Conservation (phyloP, 2,329 filamentous ascomycete genomes). For the Talaromyces albobiverticillius region DNA sequence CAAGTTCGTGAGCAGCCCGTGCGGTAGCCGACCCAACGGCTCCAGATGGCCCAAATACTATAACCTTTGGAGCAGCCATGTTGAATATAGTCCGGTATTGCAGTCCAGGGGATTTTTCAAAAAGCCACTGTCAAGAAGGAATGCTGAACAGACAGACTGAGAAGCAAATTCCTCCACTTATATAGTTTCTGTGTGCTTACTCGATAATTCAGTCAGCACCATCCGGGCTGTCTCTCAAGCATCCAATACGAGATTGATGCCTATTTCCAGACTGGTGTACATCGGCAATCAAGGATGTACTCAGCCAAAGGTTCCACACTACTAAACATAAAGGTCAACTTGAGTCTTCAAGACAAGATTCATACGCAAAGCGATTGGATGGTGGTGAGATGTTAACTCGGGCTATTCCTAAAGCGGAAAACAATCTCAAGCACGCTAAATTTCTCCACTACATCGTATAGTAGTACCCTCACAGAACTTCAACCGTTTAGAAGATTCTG, state of each 20-base stretch:
- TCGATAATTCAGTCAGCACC: too few relatives aligned
- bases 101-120: background rate
- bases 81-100: background rate
- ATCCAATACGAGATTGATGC: background rate
- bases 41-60: conserved; percentile 53
- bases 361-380: background rate
- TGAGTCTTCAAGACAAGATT: background rate
- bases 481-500: too few relatives aligned
- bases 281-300: too few relatives aligned
- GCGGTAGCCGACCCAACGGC: conserved; percentile 43
- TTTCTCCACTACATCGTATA: background rate
- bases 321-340: background rate
- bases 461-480: too few relatives aligned
- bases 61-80: conserved; percentile 30
- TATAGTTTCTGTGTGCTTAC: too few relatives aligned
- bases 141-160: background rate
- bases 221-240: too few relatives aligned
- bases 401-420: background rate
- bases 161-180: background rate
- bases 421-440: background rate
- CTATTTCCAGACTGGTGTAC: background rate
- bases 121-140: background rate
- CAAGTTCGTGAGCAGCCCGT: conserved; percentile 35
- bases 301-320: background rate
- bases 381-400: background rate